Evolutionary conservation across 495 filamentous ascomycete species (phyloP).

Genomic region (Trichoderma erinaceum): DNA sequence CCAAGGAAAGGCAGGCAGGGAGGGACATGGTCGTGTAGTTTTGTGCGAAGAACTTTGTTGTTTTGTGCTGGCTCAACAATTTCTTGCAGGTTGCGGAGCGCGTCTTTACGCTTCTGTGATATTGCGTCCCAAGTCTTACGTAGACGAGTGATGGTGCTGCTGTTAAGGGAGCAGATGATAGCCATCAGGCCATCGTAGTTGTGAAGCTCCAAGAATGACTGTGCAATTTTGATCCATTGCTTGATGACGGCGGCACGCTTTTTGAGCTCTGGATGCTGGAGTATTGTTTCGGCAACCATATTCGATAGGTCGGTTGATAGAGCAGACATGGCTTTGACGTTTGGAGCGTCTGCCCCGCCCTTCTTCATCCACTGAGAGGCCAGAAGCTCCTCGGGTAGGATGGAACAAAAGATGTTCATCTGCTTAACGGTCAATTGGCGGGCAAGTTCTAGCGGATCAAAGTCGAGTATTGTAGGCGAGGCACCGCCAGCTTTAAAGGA

Average conservation of each 20-base stretch:
- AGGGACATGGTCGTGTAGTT: conserved; percentile 79
- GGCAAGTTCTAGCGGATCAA: conserved; percentile 87
- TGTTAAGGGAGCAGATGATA: conserved; percentile 88
- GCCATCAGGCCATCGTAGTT: conserved; percentile 98
- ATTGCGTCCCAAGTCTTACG: conserved; percentile 91
- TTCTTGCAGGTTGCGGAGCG: conserved; percentile 66
- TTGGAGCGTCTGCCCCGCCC: conserved; percentile 68
- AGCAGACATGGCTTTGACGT: conserved; percentile 90
- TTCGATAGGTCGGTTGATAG: conserved; percentile 88
- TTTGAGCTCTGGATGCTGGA: conserved; percentile 80
- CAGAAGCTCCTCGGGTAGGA: conserved; percentile 89
- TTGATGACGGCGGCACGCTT: conserved; percentile 88
- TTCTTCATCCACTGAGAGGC: conserved; percentile 91
- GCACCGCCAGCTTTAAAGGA: conserved; percentile 67
- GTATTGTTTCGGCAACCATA: conserved; percentile 91
- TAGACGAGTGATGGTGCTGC: conserved; percentile 84
- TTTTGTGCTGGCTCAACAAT: conserved; percentile 88
- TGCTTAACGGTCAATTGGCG: conserved; percentile 92
- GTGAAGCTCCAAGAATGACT: conserved; percentile 77
- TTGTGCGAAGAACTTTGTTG: conserved; percentile 81
- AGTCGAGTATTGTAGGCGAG: conserved; percentile 75
- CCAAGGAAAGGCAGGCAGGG: conserved; percentile 97
- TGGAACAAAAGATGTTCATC: conserved; percentile 87
- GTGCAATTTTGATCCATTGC: conserved; percentile 96
- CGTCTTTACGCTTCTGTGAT: conserved; percentile 74